phyloP scores from a whole-genome alignment of 352 stramenopile genomes.

The Globisporangium abappressorium region DNA sequence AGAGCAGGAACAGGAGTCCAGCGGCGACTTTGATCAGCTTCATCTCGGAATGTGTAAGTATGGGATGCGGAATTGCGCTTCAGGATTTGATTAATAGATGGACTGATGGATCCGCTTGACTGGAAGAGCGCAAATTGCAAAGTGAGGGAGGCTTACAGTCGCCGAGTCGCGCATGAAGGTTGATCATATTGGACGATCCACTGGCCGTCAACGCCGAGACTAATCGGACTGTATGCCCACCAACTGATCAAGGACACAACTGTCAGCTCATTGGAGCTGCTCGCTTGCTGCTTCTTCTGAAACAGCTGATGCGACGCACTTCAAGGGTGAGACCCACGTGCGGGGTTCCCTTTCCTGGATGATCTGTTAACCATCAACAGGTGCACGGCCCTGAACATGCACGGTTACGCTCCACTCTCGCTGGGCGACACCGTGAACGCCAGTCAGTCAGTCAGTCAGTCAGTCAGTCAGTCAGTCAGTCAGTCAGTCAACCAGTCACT shows the following conservation, averaged over 20 bases:
- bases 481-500: no score
- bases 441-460: no score
- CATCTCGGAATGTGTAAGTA: not conserved
- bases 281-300: not conserved
- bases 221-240: no score
- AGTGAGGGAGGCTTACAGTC: not conserved
- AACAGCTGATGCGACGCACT: not conserved
- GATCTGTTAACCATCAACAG: not conserved
- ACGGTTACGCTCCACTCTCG: no score
- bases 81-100: no score
- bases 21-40: conserved; percentile 8
- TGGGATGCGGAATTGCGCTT: no score
- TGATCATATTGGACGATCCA: no score
- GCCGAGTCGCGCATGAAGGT: not conserved
- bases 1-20: not conserved
- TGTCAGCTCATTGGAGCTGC: not conserved
- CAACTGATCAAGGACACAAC: not conserved
- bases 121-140: conserved; percentile 1
- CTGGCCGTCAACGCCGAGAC: no score
- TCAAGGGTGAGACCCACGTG: not conserved
- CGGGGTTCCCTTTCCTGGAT: not conserved
- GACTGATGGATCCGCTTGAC: not conserved
- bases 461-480: no score
- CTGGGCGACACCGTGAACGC: no score
- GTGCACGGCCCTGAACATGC: not conserved